These are phyloP conservation scores for Colletotrichum lentis DNA, from an alignment of 2,329 filamentous ascomycete genomes.

Conservation along the genomic window DNA sequence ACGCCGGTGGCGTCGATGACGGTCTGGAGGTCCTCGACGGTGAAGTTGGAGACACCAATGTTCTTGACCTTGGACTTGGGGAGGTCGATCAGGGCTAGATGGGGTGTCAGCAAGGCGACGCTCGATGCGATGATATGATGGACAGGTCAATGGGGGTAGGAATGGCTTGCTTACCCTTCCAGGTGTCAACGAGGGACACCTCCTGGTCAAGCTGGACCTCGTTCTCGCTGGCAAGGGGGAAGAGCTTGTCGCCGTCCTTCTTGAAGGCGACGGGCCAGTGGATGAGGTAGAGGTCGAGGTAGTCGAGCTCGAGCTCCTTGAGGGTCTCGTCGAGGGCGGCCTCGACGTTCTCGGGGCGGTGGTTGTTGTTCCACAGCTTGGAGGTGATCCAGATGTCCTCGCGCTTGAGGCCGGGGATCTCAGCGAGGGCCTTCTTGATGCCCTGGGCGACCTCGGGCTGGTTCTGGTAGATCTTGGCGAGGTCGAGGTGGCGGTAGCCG, in stretches of 20 bases:
- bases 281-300: constrained; percentile 69
- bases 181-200: constrained; percentile 54
- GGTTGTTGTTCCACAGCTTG: constrained; percentile 73
- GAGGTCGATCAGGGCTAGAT: constrained; percentile 60
- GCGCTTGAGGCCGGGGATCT: constrained; percentile 61
- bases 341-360: constrained; percentile 67
- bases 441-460: constrained; percentile 66
- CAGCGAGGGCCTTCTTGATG: constrained; percentile 56
- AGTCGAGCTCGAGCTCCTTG: constrained; percentile 63
- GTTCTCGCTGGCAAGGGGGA: constrained; percentile 52
- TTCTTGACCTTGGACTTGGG: constrained; percentile 69
- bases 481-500: constrained; percentile 70
- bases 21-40: constrained; percentile 61
- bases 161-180: constrained; percentile 48
- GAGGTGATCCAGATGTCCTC: constrained; percentile 71
- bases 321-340: constrained; percentile 65
- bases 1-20: constrained; percentile 66
- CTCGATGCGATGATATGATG: too few species aligned
- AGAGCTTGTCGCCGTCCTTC: constrained; percentile 50
- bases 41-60: constrained; percentile 79
- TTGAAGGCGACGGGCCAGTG: constrained; percentile 66
- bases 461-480: constrained; percentile 68
- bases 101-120: background rate
- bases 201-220: constrained; percentile 54
- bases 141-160: background rate